Conservation (phyloP, 768 basidiomycete genomes). For the Amylocystis lapponica region DNA sequence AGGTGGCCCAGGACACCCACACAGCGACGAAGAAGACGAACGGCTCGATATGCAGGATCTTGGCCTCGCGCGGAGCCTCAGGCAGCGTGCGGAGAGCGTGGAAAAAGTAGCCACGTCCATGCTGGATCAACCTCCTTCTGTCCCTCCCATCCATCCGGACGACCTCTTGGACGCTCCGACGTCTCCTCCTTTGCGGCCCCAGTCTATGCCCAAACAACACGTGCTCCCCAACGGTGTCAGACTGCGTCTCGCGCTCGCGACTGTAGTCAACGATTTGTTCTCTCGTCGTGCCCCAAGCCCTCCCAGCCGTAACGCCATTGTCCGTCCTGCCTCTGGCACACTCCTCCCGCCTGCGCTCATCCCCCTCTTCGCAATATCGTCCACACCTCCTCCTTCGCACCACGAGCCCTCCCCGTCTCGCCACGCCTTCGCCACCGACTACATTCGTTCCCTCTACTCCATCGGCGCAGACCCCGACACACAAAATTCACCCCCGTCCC, state of each 20-base stretch:
- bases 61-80: slow-evolving; percentile 52
- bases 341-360: slow-evolving; percentile 11
- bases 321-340: slow-evolving; percentile 6
- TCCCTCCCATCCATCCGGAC: slow-evolving; percentile 51
- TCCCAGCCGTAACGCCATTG: slow-evolving; percentile 13
- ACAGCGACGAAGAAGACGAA: slow-evolving; percentile 56
- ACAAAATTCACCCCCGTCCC: slow-evolving; percentile 54
- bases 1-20: slow-evolving; percentile 40
- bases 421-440: slow-evolving; percentile 24
- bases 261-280: slow-evolving; percentile 79
- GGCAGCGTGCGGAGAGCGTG: slow-evolving; percentile 72
- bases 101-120: slow-evolving; percentile 80
- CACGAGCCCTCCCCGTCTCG: slow-evolving; percentile 2
- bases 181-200: slow-evolving; percentile 40
- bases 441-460: slow-evolving; percentile 47
- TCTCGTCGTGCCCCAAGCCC: slow-evolving; percentile 55
- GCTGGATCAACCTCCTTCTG: slow-evolving; percentile 72
- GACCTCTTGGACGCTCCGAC: slow-evolving; percentile 47
- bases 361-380: slow-evolving; percentile 3
- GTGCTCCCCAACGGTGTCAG: slow-evolving; percentile 77
- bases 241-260: slow-evolving; percentile 66
- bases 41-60: slow-evolving; percentile 54
- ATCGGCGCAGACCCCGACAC: slow-evolving; percentile 57
- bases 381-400: slow-evolving; percentile 11
- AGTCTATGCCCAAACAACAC: slow-evolving; percentile 36